Evolutionary conservation across 192 early-diverging fungal genomes (phyloP).

Genomic region (Funneliformis mosseae): DNA sequence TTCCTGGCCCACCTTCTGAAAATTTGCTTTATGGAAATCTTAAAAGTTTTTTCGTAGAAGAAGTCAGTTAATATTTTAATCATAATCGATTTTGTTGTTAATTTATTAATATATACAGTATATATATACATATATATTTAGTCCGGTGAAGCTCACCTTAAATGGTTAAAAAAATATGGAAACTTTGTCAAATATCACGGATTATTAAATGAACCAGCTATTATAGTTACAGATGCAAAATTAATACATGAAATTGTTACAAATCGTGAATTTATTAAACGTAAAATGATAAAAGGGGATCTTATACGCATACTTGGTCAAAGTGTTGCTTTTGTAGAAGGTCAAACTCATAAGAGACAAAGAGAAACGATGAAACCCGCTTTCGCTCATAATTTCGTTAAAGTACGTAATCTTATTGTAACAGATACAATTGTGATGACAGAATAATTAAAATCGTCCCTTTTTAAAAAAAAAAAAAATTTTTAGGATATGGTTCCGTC

Average conservation of each 20-base stretch:
- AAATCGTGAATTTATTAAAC: conserved; percentile 51
- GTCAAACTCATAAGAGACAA: conserved; percentile 50
- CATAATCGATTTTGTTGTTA: too few relatives aligned
- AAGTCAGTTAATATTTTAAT: too few relatives aligned
- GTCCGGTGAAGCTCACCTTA: conserved; percentile 32
- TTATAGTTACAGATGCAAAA: conserved; percentile 54
- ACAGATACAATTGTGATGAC: conserved; percentile 2
- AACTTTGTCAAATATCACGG: conserved; percentile 52
- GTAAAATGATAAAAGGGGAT: conserved; percentile 26
- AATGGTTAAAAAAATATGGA: conserved; percentile 55
- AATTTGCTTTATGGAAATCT: too few relatives aligned
- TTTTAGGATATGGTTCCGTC: conserved; percentile 18
- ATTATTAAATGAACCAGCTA: conserved; percentile 41
- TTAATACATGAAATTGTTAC: conserved; percentile 49
- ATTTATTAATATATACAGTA: too few relatives aligned
- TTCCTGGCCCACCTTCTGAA: too few relatives aligned
- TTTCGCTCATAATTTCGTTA: conserved; percentile 47
- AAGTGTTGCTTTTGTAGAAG: conserved; percentile 55
- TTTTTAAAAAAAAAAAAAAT: too few relatives aligned
- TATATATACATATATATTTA: too few relatives aligned
- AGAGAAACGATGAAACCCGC: conserved; percentile 62
- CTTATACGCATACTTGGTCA: conserved; percentile 47
- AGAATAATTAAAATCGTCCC: not conserved
- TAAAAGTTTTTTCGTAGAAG: too few relatives aligned
- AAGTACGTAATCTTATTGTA: conserved; percentile 34